These are phyloP conservation scores for Phytophthora agathidicida DNA, from an alignment of 352 stramenopile species.

Conservation along the genomic window DNA sequence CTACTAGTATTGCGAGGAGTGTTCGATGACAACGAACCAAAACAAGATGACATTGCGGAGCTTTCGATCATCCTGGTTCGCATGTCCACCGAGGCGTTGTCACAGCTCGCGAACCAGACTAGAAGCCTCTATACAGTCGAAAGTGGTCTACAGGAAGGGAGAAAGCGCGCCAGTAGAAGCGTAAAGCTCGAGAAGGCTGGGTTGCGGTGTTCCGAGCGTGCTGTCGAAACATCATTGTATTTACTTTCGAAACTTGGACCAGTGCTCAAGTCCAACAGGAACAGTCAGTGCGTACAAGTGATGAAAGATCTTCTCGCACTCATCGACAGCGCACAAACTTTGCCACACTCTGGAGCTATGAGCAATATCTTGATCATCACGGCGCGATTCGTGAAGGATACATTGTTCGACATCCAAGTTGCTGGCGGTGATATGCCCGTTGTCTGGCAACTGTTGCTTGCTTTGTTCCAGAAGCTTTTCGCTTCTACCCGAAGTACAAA, in stretches of 20 bases:
- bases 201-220: conserved; percentile 18
- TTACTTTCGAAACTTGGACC: conserved; percentile 46
- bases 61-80: conserved; percentile 58
- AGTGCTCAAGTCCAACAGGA: conserved; percentile 56
- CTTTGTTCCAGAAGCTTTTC: conserved; percentile 52
- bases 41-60: conserved; percentile 35
- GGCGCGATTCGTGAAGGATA: conserved; percentile 43
- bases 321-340: conserved; percentile 11
- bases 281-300: conserved; percentile 60
- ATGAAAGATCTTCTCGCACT: conserved; percentile 55
- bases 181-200: conserved; percentile 20
- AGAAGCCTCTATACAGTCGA: not conserved
- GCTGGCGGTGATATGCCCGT: conserved; percentile 40
- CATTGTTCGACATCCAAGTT: conserved; percentile 60
- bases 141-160: not conserved
- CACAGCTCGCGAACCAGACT: conserved; percentile 35
- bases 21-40: conserved; percentile 56
- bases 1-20: conserved; percentile 60
- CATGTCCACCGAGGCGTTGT: conserved; percentile 60
- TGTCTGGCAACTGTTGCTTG: conserved; percentile 44
- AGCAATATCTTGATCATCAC: conserved; percentile 19
- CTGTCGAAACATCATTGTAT: conserved; percentile 40
- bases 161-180: conserved; percentile 6
- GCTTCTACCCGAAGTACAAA: conserved; percentile 24
- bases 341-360: conserved; percentile 4